These are phyloP conservation scores for Globisporangium orthogonon DNA, from an alignment of 352 stramenopile genomes.

Conservation along the genomic window DNA sequence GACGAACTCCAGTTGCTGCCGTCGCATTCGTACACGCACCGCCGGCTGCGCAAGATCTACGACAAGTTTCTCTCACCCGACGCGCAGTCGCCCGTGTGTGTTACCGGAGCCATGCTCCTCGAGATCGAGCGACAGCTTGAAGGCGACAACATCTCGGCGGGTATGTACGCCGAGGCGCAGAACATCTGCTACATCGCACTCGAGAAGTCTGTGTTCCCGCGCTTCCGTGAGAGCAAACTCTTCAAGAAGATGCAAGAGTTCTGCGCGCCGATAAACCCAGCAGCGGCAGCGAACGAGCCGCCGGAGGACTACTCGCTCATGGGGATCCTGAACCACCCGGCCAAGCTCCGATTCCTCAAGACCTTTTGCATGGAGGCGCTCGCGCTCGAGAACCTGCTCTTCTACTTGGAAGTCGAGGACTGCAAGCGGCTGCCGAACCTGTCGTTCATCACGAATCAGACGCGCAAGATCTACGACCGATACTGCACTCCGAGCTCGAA, in stretches of 20 bases:
- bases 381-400: constrained; percentile 77
- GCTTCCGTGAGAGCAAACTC: constrained; percentile 69
- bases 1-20: constrained; percentile 66
- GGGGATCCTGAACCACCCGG: constrained; percentile 57
- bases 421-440: constrained; percentile 79
- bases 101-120: constrained; percentile 55
- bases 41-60: constrained; percentile 78
- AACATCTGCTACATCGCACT: constrained; percentile 57
- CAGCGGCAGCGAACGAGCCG: constrained; percentile 9
- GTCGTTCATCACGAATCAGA: constrained; percentile 75
- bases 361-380: constrained; percentile 83
- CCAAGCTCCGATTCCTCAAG: constrained; percentile 79
- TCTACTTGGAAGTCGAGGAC: constrained; percentile 82
- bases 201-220: constrained; percentile 68
- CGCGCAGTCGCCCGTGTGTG: constrained; percentile 63
- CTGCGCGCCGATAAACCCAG: constrained; percentile 30
- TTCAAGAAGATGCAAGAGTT: constrained; percentile 78
- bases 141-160: constrained; percentile 53
- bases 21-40: constrained; percentile 76
- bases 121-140: constrained; percentile 63
- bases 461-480: constrained; percentile 71
- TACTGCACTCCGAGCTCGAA: constrained; percentile 49
- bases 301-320: constrained; percentile 55
- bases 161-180: constrained; percentile 66
- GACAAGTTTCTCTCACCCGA: constrained; percentile 80